phyloP scores from a whole-genome alignment of 2,329 filamentous ascomycete genomes.

The Cryphonectria carpinicola region DNA sequence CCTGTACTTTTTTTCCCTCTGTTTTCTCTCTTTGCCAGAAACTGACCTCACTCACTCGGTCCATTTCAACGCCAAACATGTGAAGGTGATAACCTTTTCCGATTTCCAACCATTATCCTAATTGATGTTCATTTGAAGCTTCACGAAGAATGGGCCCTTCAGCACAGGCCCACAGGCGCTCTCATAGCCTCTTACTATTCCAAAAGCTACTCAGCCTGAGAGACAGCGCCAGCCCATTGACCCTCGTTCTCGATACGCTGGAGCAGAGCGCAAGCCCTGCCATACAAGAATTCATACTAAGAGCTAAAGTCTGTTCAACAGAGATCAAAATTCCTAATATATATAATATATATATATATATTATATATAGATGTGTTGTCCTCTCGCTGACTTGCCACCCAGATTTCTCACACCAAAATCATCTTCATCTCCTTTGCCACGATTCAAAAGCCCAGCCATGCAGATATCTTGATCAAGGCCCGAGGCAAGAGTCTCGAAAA shows the following conservation, averaged over 20 bases:
- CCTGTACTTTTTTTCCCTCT: neutral
- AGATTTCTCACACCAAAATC: conserved; percentile 69
- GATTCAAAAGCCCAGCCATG: conserved; percentile 63
- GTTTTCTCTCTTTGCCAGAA: neutral
- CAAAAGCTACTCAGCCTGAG: conserved; percentile 56
- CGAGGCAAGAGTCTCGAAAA: conserved; percentile 59
- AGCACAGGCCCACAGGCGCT: conserved; percentile 32
- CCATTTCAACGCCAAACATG: neutral
- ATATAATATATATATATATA: neutral
- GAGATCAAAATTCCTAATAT: neutral
- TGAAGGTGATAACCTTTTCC: neutral
- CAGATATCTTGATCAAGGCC: conserved; percentile 70
- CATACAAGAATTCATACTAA: conserved; percentile 71
- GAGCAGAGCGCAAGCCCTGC: conserved; percentile 78
- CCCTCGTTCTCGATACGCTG: conserved; percentile 80
- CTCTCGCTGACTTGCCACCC: neutral
- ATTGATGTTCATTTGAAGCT: too few species aligned
- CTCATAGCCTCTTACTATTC: conserved; percentile 35
- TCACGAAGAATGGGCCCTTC: conserved; percentile 31
- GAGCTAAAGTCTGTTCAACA: conserved; percentile 66
- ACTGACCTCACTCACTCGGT: neutral
- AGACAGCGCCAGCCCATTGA: conserved; percentile 83
- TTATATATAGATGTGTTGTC: too few species aligned
- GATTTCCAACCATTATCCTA: neutral
- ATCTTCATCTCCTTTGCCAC: conserved; percentile 81